Evolutionary conservation across 495 filamentous ascomycete genomes (phyloP).

Genomic region (Penicillium lagena): DNA sequence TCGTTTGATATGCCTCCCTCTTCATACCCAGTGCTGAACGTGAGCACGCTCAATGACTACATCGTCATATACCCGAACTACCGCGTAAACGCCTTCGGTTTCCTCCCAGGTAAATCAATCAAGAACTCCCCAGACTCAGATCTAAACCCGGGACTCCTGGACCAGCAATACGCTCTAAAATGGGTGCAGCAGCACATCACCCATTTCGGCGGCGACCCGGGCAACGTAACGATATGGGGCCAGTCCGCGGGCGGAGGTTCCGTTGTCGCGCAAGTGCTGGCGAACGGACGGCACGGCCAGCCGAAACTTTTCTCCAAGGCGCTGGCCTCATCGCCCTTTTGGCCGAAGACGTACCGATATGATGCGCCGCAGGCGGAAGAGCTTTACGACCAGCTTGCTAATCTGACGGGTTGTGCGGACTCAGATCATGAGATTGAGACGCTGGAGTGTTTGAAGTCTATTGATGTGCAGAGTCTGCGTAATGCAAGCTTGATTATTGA

Average conservation of each 20-base stretch:
- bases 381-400: constrained; percentile 38
- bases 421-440: constrained; percentile 17
- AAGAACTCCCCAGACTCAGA: constrained; percentile 39
- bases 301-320: constrained; percentile 44
- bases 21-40: constrained; percentile 51
- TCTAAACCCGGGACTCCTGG: constrained; percentile 42
- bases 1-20: constrained; percentile 48
- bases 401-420: constrained; percentile 38
- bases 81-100: constrained; percentile 53
- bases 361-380: constrained; percentile 42
- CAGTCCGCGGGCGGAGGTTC: constrained; percentile 51
- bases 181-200: constrained; percentile 50
- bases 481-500: constrained; percentile 40
- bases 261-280: constrained; percentile 50
- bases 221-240: constrained; percentile 46
- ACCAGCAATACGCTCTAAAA: constrained; percentile 44
- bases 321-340: constrained; percentile 55
- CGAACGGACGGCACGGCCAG: constrained; percentile 28
- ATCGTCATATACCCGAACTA: constrained; percentile 49
- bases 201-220: constrained; percentile 45
- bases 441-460: constrained; percentile 42
- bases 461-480: constrained; percentile 43
- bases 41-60: constrained; percentile 38
- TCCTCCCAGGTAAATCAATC: constrained; percentile 48
- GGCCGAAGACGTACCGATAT: constrained; percentile 52